These are phyloP conservation scores for Penicillium goetzii DNA, from an alignment of 495 filamentous ascomycete species.

Conservation along the genomic window DNA sequence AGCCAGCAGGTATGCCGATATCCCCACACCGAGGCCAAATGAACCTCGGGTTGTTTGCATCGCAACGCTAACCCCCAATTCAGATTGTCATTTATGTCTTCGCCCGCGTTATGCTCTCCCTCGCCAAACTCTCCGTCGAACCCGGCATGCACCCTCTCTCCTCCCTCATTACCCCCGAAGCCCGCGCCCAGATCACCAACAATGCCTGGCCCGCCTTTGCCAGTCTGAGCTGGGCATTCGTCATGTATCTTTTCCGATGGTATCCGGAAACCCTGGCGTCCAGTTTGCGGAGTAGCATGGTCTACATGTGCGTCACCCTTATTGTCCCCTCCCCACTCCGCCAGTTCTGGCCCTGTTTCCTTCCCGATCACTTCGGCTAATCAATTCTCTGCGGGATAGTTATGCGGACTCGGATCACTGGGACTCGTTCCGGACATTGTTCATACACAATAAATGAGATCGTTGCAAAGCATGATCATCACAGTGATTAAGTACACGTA, in stretches of 20 bases:
- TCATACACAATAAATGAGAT: slow-evolving; percentile 81
- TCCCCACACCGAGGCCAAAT: slow-evolving; percentile 4
- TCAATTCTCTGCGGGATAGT: slow-evolving; percentile 34
- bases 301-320: slow-evolving; percentile 80
- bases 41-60: background rate
- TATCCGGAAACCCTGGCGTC: slow-evolving; percentile 86
- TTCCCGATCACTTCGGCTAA: slow-evolving; percentile 1
- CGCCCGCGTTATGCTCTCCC: slow-evolving; percentile 80
- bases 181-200: slow-evolving; percentile 56
- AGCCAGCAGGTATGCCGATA: slow-evolving; percentile 72
- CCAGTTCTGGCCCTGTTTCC: background rate
- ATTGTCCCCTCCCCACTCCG: background rate
- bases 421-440: slow-evolving; percentile 77
- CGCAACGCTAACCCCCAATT: background rate
- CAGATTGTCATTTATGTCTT: slow-evolving; percentile 96
- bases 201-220: slow-evolving; percentile 93
- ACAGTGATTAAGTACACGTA: slow-evolving; percentile 7
- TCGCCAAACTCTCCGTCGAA: slow-evolving; percentile 80
- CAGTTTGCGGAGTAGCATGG: slow-evolving; percentile 94
- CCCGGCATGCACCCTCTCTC: slow-evolving; percentile 56
- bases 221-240: slow-evolving; percentile 80
- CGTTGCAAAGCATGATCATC: slow-evolving; percentile 8
- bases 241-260: slow-evolving; percentile 96
- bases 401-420: slow-evolving; percentile 78
- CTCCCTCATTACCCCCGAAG: slow-evolving; percentile 45